Evolutionary conservation across 768 basidiomycete species (phyloP).

Genomic region (Solioccasus polychromus): DNA sequence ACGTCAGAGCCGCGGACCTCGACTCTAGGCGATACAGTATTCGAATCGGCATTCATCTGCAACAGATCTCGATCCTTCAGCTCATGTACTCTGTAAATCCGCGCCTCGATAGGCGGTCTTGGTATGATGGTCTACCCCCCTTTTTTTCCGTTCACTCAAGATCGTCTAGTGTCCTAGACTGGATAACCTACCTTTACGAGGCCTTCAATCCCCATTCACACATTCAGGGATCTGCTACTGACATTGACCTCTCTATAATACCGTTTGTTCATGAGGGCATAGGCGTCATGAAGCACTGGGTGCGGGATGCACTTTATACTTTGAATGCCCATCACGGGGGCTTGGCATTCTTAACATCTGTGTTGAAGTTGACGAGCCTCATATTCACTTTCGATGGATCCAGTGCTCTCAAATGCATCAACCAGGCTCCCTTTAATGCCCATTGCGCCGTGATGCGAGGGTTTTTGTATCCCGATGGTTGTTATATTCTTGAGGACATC

Average conservation of each 20-base stretch:
- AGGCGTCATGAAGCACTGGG: conserved; percentile 43
- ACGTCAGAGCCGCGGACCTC: conserved; percentile 26
- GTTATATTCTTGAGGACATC: conserved; percentile 34
- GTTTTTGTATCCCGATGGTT: conserved; percentile 13
- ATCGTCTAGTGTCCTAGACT: conserved; percentile 21
- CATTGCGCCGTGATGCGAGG: neutral
- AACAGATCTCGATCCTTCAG: conserved; percentile 48
- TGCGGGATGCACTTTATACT: conserved; percentile 38
- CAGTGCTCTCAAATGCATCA: conserved; percentile 34
- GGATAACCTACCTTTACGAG: conserved; percentile 47
- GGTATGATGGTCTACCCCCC: too few species aligned
- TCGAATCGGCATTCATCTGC: conserved; percentile 44
- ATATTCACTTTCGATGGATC: conserved; percentile 37
- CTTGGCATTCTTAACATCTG: conserved; percentile 43
- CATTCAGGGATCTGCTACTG: conserved; percentile 41
- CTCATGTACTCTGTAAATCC: conserved; percentile 16
- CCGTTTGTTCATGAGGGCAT: conserved; percentile 38
- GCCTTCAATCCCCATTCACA: conserved; percentile 47
- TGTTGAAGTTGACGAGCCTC: conserved; percentile 38
- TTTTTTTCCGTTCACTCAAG: too few species aligned
- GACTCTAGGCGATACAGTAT: conserved; percentile 35
- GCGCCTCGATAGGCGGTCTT: too few species aligned
- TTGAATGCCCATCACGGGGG: neutral
- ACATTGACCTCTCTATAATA: conserved; percentile 35
- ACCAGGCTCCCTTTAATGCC: conserved; percentile 27